Conservation (phyloP, 1,139 yeast species). For the Lodderomyces pseudojiufengensis region DNA sequence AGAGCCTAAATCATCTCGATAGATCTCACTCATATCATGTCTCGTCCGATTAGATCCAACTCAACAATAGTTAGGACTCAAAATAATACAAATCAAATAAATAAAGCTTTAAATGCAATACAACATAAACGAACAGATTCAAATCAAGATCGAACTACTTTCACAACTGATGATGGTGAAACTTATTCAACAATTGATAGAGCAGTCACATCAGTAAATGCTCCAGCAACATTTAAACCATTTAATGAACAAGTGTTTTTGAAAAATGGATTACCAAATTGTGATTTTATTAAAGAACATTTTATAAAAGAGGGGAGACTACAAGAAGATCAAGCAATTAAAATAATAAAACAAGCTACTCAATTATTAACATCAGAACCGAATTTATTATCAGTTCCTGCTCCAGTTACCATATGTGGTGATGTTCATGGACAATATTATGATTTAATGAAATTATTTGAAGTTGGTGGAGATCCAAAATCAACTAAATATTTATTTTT, state of each 20-base stretch:
- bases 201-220: slow-evolving; percentile 57
- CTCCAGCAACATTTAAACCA: slow-evolving; percentile 69
- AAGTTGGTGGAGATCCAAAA: slow-evolving; percentile 89
- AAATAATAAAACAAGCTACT: slow-evolving; percentile 68
- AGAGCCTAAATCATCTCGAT: too few relatives aligned
- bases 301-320: slow-evolving; percentile 80
- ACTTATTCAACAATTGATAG: slow-evolving; percentile 65
- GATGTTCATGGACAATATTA: slow-evolving; percentile 95
- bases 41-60: too few relatives aligned
- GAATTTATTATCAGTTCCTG: slow-evolving; percentile 74
- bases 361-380: slow-evolving; percentile 68
- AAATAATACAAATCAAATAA: slow-evolving; percentile 55
- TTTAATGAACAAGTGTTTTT: slow-evolving; percentile 64
- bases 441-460: slow-evolving; percentile 87
- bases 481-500: slow-evolving; percentile 75
- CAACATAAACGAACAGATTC: slow-evolving; percentile 8
- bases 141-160: slow-evolving; percentile 48
- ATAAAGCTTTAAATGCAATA: slow-evolving; percentile 77
- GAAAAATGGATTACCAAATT: slow-evolving; percentile 65
- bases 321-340: slow-evolving; percentile 65
- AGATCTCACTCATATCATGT: too few relatives aligned
- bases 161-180: slow-evolving; percentile 69
- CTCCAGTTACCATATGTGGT: slow-evolving; percentile 96
- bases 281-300: slow-evolving; percentile 68
- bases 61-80: slow-evolving; percentile 6